Conservation (phyloP, 2,329 filamentous ascomycete genomes). For the Monosporascus sp. region DNA sequence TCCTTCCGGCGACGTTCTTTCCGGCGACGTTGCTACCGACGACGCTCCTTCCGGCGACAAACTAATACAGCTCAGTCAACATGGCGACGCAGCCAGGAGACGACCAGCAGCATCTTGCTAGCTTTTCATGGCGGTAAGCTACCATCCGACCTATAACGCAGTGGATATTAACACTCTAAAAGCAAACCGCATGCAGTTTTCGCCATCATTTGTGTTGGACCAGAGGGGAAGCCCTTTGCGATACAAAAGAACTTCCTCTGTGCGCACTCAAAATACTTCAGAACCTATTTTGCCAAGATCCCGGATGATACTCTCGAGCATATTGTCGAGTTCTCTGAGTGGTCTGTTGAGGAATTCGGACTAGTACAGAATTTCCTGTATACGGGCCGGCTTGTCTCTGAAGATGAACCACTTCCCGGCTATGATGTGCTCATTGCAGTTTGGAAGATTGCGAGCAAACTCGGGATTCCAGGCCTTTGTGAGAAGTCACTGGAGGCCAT, state of each 20-base stretch:
- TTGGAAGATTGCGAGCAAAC: constrained; percentile 50
- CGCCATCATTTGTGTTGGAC: constrained; percentile 49
- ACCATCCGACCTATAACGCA: not conserved
- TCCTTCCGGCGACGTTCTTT: not conserved
- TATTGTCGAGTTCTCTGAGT: constrained; percentile 44
- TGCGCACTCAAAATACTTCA: constrained; percentile 44
- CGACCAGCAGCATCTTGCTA: not conserved
- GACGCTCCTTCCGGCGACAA: not conserved
- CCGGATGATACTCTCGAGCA: constrained; percentile 39
- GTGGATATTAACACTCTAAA: constrained; percentile 7
- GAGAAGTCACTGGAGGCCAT: constrained; percentile 52
- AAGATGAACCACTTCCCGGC: constrained; percentile 36
- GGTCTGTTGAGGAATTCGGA: constrained; percentile 46
- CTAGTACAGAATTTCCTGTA: constrained; percentile 50
- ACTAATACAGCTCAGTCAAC: too few relatives aligned
- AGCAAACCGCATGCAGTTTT: constrained; percentile 52
- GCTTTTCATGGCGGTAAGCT: not conserved
- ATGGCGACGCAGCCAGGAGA: not conserved
- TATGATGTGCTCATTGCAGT: constrained; percentile 50
- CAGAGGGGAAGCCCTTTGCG: constrained; percentile 47
- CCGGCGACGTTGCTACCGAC: not conserved
- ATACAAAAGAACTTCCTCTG: constrained; percentile 56
- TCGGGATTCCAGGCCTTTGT: constrained; percentile 50
- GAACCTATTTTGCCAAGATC: constrained; percentile 35
- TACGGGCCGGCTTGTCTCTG: constrained; percentile 41